These are phyloP conservation scores for Colletotrichum spinosum DNA, from an alignment of 2,329 filamentous ascomycete genomes.

Conservation along the genomic window DNA sequence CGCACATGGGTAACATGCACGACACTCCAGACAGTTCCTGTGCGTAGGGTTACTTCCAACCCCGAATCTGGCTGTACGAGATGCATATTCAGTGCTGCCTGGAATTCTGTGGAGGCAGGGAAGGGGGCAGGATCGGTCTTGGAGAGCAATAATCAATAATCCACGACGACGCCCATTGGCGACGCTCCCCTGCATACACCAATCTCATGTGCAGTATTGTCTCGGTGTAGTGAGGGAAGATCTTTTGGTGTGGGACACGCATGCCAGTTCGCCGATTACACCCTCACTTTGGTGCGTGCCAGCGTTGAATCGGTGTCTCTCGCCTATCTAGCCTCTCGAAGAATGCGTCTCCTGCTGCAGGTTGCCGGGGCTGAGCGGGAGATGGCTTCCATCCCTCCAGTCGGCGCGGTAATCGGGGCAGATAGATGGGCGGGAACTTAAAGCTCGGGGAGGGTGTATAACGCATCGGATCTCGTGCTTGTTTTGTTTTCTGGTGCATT, in stretches of 20 bases:
- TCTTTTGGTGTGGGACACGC: not conserved
- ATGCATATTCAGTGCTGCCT: too few species aligned
- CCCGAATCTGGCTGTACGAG: too few species aligned
- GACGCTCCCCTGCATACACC: not conserved
- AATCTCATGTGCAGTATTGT: not conserved
- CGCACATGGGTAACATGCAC: too few species aligned
- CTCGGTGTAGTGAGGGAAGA: not conserved
- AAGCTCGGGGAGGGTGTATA: too few species aligned
- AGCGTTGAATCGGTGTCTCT: slow-evolving; percentile 4
- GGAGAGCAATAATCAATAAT: too few species aligned
- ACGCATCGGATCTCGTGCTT: too few species aligned
- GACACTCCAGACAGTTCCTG: too few species aligned
- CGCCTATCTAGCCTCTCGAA: slow-evolving; percentile 7
- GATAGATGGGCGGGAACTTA: not conserved
- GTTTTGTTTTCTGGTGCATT: too few species aligned
- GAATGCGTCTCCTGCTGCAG: slow-evolving; percentile 6
- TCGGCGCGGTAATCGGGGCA: not conserved
- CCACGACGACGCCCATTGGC: too few species aligned
- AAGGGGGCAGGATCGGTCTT: too few species aligned
- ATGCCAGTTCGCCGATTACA: slow-evolving; percentile 30
- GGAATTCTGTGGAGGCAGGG: too few species aligned
- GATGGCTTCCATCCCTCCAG: not conserved
- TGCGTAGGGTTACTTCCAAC: too few species aligned
- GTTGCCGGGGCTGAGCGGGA: not conserved
- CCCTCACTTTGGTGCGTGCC: slow-evolving; percentile 4